Conservation (phyloP, 257 asterid genomes). For the Solanum sejunctum region DNA sequence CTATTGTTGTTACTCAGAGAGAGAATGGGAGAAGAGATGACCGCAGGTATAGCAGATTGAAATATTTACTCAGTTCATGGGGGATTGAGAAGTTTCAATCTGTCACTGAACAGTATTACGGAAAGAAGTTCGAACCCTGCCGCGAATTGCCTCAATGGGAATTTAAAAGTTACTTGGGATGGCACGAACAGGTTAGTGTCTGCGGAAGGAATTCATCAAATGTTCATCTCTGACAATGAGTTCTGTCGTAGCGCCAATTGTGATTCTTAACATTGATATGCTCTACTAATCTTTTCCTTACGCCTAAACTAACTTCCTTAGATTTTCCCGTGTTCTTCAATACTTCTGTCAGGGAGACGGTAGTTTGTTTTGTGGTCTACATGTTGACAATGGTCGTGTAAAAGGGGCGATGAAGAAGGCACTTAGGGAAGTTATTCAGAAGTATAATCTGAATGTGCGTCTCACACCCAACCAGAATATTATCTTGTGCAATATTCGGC, state of each 20-base stretch:
- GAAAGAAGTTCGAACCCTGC: slow-evolving; percentile 71
- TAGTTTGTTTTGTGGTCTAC: slow-evolving; percentile 78
- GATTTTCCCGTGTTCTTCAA: not conserved
- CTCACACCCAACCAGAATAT: slow-evolving; percentile 94
- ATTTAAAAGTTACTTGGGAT: slow-evolving; percentile 91
- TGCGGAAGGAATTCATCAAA: not conserved
- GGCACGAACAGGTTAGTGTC: slow-evolving; percentile 86
- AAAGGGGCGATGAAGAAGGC: slow-evolving; percentile 74
- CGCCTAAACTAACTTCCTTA: not conserved
- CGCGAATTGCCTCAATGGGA: slow-evolving; percentile 89
- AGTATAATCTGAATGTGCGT: slow-evolving; percentile 76
- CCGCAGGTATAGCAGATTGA: slow-evolving; percentile 93
- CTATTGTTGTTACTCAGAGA: slow-evolving; percentile 88
- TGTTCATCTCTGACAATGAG: not conserved
- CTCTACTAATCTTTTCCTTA: not conserved
- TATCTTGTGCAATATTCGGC: slow-evolving; percentile 62
- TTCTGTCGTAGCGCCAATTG: not conserved
- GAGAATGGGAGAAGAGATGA: slow-evolving; percentile 98
- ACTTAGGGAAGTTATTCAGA: slow-evolving; percentile 73
- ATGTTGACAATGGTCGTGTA: slow-evolving; percentile 85
- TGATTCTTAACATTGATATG: not conserved
- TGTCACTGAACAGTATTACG: slow-evolving; percentile 81
- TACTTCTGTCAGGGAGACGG: slow-evolving; percentile 73
- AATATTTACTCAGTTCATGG: slow-evolving; percentile 89
- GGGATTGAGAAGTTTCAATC: slow-evolving; percentile 84